A percentile compares a stretch with the other conserved stretches of the same genome.
These are phyloP conservation scores for Lasiosphaeris hirsuta DNA, from an alignment of 495 filamentous ascomycete species.

Conservation along the genomic window DNA sequence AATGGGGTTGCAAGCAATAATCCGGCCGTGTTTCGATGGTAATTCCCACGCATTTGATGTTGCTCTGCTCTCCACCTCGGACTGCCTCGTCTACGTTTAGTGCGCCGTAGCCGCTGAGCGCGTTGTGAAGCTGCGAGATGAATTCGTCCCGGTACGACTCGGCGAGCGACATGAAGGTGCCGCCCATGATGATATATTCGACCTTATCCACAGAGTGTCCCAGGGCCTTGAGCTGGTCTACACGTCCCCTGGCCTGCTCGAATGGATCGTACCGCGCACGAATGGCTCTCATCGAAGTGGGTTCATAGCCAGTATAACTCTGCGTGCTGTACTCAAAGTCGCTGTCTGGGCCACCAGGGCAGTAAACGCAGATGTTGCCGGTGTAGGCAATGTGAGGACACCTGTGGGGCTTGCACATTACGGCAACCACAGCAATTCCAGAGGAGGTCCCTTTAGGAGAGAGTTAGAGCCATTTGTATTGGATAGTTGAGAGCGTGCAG, in stretches of 20 bases:
- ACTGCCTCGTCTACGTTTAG: constrained; percentile 94
- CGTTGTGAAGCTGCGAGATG: constrained; percentile 94
- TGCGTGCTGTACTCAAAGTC: constrained; percentile 99
- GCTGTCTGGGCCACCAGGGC: constrained; percentile 92
- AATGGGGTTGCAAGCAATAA: constrained; percentile 89
- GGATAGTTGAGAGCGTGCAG: background rate
- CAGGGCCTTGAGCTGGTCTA: constrained; percentile 91
- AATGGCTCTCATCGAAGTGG: constrained; percentile 97
- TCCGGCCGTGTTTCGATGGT: constrained; percentile 97
- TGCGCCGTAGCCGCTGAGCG: constrained; percentile 87
- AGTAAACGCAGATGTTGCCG: constrained; percentile 98
- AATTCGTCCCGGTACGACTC: constrained; percentile 87
- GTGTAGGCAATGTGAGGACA: constrained; percentile 98
- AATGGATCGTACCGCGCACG: constrained; percentile 96
- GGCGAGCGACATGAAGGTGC: constrained; percentile 95
- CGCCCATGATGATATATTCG: constrained; percentile 99
- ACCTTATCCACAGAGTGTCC: constrained; percentile 98
- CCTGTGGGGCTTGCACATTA: constrained; percentile 98
- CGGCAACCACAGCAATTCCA: constrained; percentile 97
- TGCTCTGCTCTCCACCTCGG: constrained; percentile 84
- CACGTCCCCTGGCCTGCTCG: constrained; percentile 91
- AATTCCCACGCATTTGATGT: constrained; percentile 95
- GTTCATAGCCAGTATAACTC: constrained; percentile 97
- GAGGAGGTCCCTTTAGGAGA: constrained; percentile 69
- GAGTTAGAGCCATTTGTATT: constrained; percentile 16